These are phyloP conservation scores for Daldinia bambusicola DNA, from an alignment of 495 filamentous ascomycete species.

Conservation along the genomic window DNA sequence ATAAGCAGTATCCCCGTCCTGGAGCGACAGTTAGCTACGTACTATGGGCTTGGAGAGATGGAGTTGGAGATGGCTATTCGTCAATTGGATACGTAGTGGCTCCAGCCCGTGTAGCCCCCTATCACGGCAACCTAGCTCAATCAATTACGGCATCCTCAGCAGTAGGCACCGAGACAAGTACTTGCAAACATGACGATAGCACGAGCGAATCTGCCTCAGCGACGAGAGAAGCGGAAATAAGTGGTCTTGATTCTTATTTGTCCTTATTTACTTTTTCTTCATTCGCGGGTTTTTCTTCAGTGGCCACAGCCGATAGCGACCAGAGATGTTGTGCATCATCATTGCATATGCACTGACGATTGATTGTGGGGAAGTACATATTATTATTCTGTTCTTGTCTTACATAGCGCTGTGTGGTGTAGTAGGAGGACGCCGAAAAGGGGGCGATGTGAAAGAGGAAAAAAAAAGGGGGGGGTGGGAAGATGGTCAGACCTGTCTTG, in stretches of 20 bases:
- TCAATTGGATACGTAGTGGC: constrained; percentile 22
- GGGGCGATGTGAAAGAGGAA: constrained; percentile 8
- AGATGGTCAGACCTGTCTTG: constrained; percentile 11
- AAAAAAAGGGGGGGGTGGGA: constrained; percentile 17
- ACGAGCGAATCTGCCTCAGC: constrained; percentile 13
- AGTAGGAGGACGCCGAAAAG: constrained; percentile 15
- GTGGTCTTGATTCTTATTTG: constrained; percentile 10
- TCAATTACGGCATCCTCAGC: constrained; percentile 14
- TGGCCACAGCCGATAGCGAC: constrained; percentile 11
- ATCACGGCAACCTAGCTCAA: constrained; percentile 28
- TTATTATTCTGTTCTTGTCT: constrained; percentile 16
- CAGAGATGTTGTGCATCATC: constrained; percentile 40
- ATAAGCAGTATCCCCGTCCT: constrained; percentile 34
- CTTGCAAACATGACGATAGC: constrained; percentile 30
- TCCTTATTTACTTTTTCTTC: constrained; percentile 19
- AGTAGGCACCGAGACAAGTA: constrained; percentile 20
- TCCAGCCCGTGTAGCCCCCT: constrained; percentile 2
- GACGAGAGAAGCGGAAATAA: constrained; percentile 9
- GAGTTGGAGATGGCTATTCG: constrained; percentile 16
- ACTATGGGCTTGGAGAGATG: constrained; percentile 18
- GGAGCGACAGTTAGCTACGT: constrained; percentile 6
- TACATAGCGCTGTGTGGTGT: neutral
- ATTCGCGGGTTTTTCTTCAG: constrained; percentile 34
- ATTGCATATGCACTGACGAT: constrained; percentile 46
- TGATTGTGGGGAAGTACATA: constrained; percentile 46